Conservation (phyloP, 169 alveolate species). For the Cryptosporidium canis region DNA sequence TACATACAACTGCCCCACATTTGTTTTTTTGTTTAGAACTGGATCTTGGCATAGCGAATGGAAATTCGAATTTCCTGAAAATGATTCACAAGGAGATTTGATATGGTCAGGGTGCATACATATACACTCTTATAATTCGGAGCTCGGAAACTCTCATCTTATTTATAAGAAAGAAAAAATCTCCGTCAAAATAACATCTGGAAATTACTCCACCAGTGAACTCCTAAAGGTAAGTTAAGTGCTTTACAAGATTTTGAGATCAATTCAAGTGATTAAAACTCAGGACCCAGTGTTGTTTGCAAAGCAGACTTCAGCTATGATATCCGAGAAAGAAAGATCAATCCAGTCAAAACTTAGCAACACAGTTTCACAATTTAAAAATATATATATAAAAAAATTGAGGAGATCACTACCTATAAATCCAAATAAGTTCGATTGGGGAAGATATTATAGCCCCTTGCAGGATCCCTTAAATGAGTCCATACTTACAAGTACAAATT, state of each 20-base stretch:
- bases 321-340: slow-evolving; percentile 2
- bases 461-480: slow-evolving; percentile 46
- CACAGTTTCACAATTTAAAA: neutral
- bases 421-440: slow-evolving; percentile 50
- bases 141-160: slow-evolving; percentile 56
- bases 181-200: neutral
- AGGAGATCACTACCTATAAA: slow-evolving; percentile 43
- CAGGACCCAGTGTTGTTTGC: slow-evolving; percentile 22
- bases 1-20: neutral
- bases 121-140: slow-evolving; percentile 27
- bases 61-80: slow-evolving; percentile 41
- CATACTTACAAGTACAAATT: neutral
- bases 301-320: neutral
- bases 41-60: slow-evolving; percentile 67
- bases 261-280: neutral
- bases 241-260: neutral
- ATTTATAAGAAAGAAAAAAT: slow-evolving; percentile 9
- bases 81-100: neutral
- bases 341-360: slow-evolving; percentile 13
- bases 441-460: neutral
- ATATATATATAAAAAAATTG: slow-evolving; percentile 2
- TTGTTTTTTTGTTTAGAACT: slow-evolving; percentile 6
- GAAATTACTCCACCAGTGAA: neutral
- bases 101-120: slow-evolving; percentile 22
- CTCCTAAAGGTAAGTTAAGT: neutral